Base-by-base conservation (phyloP, 2,329 filamentous ascomycete genomes). In the Ceratocystis lukuohia region DNA sequence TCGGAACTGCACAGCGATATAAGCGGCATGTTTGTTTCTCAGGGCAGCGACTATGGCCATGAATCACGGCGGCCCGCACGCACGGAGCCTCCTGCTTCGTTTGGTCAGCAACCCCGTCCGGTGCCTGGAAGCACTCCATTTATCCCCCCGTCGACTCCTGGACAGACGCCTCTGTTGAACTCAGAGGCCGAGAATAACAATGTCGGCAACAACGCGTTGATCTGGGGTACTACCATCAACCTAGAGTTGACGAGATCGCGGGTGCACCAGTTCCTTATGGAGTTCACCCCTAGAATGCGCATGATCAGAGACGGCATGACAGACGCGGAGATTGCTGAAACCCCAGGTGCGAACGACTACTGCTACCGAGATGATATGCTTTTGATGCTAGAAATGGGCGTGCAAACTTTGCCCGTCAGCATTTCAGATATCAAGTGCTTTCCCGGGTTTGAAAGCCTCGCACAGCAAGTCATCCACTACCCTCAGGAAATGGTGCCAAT, bases 221-320 rank as follows among this genome's bases (percentile, higher is more conserved):
- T 99, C 70, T 99, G 94, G 94, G 94, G 94, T 75, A 99, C 94
- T 56, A 97, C 96, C 48, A 89, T 99, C 62, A 96, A 93, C 4
- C 88, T 99, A 65, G 85, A 90, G 68, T 92, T 97, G 74, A 91
- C 91, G 0, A 89, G 95, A 75, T 84, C 67, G 37, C 37, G 62
- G 25, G 65, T 66, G 37, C 93, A 94, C 73, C 91, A 94, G 70
- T 99, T 99, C 72, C 79, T 99, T 33, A 85, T 86, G 73, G 95
- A 96, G 74, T 99, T 94, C 72, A 90, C 91, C 68, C 87, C 85
- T 71, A 96, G 96, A 76, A 97, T 99, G 73, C 89, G 94, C 69
- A 84, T 97, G 83, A 94, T 93, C 78, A 84, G 85, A 25, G 90
- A 96, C 71, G 92, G 91, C n/a, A 83, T 88, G 71, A 82, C 89